phyloP scores from a whole-genome alignment of 768 basidiomycete species.

The Mycena rosella region DNA sequence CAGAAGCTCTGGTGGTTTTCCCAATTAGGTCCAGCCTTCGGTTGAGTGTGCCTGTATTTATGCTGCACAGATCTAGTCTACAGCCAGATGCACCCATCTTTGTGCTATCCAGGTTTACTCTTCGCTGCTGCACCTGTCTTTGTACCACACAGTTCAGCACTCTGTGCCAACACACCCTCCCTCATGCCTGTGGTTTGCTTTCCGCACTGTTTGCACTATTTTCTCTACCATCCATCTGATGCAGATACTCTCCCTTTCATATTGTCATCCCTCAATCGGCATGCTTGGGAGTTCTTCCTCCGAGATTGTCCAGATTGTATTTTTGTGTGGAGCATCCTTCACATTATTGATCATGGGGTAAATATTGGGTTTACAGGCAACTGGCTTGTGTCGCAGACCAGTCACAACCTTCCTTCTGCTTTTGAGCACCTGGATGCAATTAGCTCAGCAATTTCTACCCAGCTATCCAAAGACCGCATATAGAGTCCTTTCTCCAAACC shows the following conservation, averaged over 20 bases:
- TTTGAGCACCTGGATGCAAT: not conserved
- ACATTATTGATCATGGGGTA: slow-evolving; percentile 36
- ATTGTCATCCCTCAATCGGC: not conserved
- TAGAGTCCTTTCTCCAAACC: too few relatives aligned
- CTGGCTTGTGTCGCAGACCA: not conserved
- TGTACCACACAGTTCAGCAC: slow-evolving; percentile 28
- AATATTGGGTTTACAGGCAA: slow-evolving; percentile 25
- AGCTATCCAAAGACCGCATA: too few relatives aligned
- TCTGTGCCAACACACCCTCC: slow-evolving; percentile 16
- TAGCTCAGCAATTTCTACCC: too few relatives aligned
- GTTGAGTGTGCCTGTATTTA: too few relatives aligned
- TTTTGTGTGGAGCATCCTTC: slow-evolving; percentile 27
- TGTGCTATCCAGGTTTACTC: too few relatives aligned
- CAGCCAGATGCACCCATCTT: too few relatives aligned
- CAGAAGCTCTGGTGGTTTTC: too few relatives aligned
- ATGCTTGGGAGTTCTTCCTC: slow-evolving; percentile 29
- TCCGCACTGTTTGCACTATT: too few relatives aligned
- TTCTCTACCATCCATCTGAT: not conserved
- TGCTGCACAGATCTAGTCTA: too few relatives aligned
- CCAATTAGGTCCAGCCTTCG: too few relatives aligned
- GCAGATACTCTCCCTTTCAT: slow-evolving; percentile 4
- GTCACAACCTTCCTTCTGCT: not conserved
- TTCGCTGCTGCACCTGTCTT: slow-evolving; percentile 8
- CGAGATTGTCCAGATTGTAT: slow-evolving; percentile 28
- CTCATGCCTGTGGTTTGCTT: too few relatives aligned